Conservation (phyloP, 139 green algal genomes). For the Closterium sp. region DNA sequence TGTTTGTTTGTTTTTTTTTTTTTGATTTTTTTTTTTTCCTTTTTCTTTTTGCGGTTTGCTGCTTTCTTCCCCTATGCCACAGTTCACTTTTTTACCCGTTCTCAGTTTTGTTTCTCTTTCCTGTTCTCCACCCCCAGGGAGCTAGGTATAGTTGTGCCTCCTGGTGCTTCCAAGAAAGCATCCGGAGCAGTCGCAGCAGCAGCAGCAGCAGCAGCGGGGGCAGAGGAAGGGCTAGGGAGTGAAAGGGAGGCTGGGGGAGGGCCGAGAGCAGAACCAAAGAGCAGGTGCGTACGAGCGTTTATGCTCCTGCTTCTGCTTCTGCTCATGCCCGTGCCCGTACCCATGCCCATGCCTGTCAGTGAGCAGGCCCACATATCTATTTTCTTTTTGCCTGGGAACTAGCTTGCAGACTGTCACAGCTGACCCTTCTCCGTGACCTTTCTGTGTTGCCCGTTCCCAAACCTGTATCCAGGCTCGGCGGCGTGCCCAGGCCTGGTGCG, state of each 20-base stretch:
- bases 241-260: background rate
- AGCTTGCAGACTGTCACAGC: background rate
- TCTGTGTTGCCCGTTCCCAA: background rate
- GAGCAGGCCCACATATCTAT: too few species aligned
- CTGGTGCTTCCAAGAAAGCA: background rate
- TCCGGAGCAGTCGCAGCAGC: background rate
- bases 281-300: background rate
- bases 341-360: background rate
- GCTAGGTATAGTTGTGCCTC: background rate
- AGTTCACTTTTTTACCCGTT: too few species aligned
- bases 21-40: too few species aligned
- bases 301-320: too few species aligned
- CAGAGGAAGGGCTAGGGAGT: background rate
- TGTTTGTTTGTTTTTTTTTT: too few species aligned
- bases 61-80: too few species aligned
- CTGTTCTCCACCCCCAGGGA: background rate
- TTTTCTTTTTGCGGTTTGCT: too few species aligned
- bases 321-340: too few species aligned
- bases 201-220: background rate
- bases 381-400: too few species aligned
- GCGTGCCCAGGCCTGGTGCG: background rate
- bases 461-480: background rate
- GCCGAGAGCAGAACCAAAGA: background rate
- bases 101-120: too few species aligned
- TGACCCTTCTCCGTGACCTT: background rate